These are phyloP conservation scores for Malus domestica DNA, from an alignment of 306 rosid genomes.

Conservation along the genomic window ASM211411v1 NC_041794.1:37053501-37054000, in stretches of 20 bases:
- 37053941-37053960: background rate
- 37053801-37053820: background rate
- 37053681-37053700: background rate
- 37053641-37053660: background rate
- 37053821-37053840: slow-evolving; percentile 2
- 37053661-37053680: background rate
- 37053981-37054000: background rate
- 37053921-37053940: background rate
- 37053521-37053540: background rate
- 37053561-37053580: background rate
- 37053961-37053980: background rate
- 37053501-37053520: too few species aligned
- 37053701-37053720: too few species aligned
- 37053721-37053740: too few species aligned
- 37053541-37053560: too few species aligned
- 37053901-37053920: background rate
- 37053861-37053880: background rate
- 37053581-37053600: background rate
- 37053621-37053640: background rate
- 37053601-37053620: background rate
- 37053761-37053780: background rate
- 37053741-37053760: background rate
- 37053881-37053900: too few species aligned
- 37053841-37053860: too few species aligned
- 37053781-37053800: background rate